Evolutionary conservation across 495 filamentous ascomycete species (phyloP).

Genomic region (Hypoxylon cercidicola): DNA sequence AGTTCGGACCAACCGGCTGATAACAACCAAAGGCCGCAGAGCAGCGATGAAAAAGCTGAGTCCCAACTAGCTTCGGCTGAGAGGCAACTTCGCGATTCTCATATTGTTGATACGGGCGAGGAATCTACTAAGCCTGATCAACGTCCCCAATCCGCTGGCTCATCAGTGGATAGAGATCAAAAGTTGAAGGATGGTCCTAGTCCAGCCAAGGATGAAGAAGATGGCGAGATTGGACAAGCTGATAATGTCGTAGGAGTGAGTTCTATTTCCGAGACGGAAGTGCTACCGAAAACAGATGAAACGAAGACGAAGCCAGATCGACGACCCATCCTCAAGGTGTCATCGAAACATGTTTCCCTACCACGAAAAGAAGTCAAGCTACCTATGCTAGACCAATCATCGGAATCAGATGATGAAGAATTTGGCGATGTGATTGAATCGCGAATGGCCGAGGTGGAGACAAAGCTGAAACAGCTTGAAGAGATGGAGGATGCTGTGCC

Average conservation of each 20-base stretch:
- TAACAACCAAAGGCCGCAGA: constrained; percentile 53
- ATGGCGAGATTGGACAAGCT: constrained; percentile 7
- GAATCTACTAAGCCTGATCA: constrained; percentile 47
- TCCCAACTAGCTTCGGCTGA: constrained; percentile 42
- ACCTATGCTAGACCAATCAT: constrained; percentile 47
- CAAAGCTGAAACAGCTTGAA: constrained; percentile 53
- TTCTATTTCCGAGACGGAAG: constrained; percentile 1
- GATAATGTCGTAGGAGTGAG: constrained; percentile 7
- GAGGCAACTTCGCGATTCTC: constrained; percentile 45
- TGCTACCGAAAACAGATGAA: constrained; percentile 1
- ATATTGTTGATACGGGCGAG: constrained; percentile 49
- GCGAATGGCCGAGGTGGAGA: constrained; percentile 55
- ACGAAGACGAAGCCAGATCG: constrained; percentile 22
- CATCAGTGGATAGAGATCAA: constrained; percentile 51
- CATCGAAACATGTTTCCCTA: constrained; percentile 35
- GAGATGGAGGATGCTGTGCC: constrained; percentile 41
- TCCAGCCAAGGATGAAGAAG: constrained; percentile 23
- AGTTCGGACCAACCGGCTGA: constrained; percentile 56
- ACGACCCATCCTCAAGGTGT: constrained; percentile 30
- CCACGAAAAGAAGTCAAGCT: constrained; percentile 44
- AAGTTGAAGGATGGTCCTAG: constrained; percentile 31
- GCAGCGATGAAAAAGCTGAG: constrained; percentile 58
- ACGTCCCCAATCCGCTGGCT: constrained; percentile 52
- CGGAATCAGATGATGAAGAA: constrained; percentile 64
- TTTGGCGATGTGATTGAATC: constrained; percentile 61